Base-by-base conservation (phyloP, 2,329 filamentous ascomycete species). In the Tothia fuscella region DNA sequence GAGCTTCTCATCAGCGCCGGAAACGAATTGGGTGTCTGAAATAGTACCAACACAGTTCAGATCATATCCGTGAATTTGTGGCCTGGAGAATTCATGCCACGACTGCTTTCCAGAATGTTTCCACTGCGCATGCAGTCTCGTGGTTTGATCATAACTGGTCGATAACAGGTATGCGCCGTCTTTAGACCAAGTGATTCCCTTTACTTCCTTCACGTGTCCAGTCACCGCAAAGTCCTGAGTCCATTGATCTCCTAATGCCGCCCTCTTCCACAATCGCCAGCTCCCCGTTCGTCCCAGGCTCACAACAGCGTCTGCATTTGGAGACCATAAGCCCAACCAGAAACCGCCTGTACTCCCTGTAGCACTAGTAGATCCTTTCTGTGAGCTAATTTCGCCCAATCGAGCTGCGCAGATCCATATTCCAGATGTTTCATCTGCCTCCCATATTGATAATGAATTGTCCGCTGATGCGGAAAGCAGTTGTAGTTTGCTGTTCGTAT, bases 41-140 rank as follows among this genome's bases (percentile, higher is more conserved):
- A 95, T 68, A 0, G 78, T 74, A 54, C 87, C 82, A 48, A 96
- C 79, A 59, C 91, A 96, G 66, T 96, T 98, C 42, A 98, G 72
- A 58, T 98, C 89, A 59, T 98, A 98, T 28, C 91, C 91, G 58
- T 98, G 91, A 49, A 98, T 98, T 58, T 98, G 91, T 3, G 91
- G 91, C 38, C 91, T 72, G 1, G 88, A 82, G 67, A 96, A 87
- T 59, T 98, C 91, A 60, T 96, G 89, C 91, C 91, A 98, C 9
- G 85, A 86, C 30, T 48, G 42, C 10, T 51, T 53, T 3, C 55
- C 52, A 2, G 59, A 60, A 22, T 68, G 66, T 46, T 71, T 72
- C 91, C 89, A 96, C 53, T 78, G 67, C 1, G 85, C 81, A 58
- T 89, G 85, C 16, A 96, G 70, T 37, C 91, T 74, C 3, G 89